Base-by-base conservation (phyloP, 139 green algal genomes). In the Auxenochlorella pyrenoidosa region DNA sequence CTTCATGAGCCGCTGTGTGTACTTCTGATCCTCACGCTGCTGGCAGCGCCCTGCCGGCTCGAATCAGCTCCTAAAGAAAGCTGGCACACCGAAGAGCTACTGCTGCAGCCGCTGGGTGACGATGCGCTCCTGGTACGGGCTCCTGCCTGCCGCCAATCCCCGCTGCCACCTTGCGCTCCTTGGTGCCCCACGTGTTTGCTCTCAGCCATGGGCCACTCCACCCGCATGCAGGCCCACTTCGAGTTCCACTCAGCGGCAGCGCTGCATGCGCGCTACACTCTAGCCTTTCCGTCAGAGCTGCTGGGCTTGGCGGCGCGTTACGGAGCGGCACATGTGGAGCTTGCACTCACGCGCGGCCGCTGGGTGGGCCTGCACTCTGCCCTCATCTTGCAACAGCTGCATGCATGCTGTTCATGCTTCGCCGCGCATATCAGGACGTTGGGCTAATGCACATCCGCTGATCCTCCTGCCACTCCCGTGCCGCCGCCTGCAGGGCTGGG, bases 321-420 rank as follows among this genome's bases (percentile, higher is more conserved):
- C 5, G 34, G 65, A 0, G 63, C 84, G 32, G 15, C 51, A 12
- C 63, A 88, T n/a, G 21, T 94, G 10, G 87, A 94, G 68, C 65
- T 94, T 54, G 85, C 87, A 0, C 82, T 94, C 24, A 91, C 90
- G 3, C 89, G 88, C 43, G 92, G 92, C 15, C 87, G 88, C 87
- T 93, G 90, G 92, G 91, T 94, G 47, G 85, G 54, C 16, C n/a
- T 36, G 34, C 13, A 32, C 36, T 32, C 54, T 63, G 54, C 18
- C 54, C 54, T 24, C 54, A 24, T 24, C 54, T 24, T 22, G 54
- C 13, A 63, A 63, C 54, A 63, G 13, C 54, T 41, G 32, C 32
- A 6, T 71, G 26, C 28, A 36, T 2, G 21, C 63, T 36, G 26
- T 13, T 18, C 63, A 71, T 34, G 26, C 28, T 36, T 10, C 12